Base-by-base conservation (phyloP, 2,329 filamentous ascomycete genomes). In the Apiospora aurea region DNA sequence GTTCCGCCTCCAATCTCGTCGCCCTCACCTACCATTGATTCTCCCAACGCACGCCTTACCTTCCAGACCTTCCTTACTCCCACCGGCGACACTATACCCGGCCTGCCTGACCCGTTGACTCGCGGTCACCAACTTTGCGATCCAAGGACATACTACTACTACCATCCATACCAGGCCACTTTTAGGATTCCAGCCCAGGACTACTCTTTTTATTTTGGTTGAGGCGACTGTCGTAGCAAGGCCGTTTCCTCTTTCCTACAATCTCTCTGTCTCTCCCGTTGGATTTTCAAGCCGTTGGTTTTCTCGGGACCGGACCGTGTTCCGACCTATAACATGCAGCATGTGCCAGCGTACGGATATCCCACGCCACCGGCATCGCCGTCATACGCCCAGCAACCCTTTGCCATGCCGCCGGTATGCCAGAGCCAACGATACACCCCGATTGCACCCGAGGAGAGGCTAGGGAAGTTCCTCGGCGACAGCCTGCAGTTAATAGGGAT, bases 401-500 rank as follows among this genome's bases (percentile, higher is more conserved):
- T 80, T 74, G 79, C 79, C 49, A 74, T 80, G 24, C 82, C 83
- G 73, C 81, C 81, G 66, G 74, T 76, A 73, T 85, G 82, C 75
- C 83, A 83, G 73, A 79, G 84, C 69, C 57, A 64, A 64, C 84
- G 84, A 77, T 89, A 84, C 78, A 83, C 87, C 71, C 91, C 90
- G 74, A 85, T 89, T 78, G 83, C 90, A 71, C 94, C 95, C 57
- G 94, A 97, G 88, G 94, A 95, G 80, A 91, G 95, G 80, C 84
- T 98, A 87, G 95, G 96, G 82, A 90, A 92, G 77, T 87, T 96
- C 77, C 89, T 98, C 76, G 94, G 94, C 77, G 92, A 93, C 80
- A 91, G 93, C 81, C 88, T 98, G 77, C 92, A 96, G 85, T 87
- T 98, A 79, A 94, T 91, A 75, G 90, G 91, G 74, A 94, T 98